These are phyloP conservation scores for Tricladium varicosporioides DNA, from an alignment of 2,329 filamentous ascomycete species.

Conservation along the genomic window DNA sequence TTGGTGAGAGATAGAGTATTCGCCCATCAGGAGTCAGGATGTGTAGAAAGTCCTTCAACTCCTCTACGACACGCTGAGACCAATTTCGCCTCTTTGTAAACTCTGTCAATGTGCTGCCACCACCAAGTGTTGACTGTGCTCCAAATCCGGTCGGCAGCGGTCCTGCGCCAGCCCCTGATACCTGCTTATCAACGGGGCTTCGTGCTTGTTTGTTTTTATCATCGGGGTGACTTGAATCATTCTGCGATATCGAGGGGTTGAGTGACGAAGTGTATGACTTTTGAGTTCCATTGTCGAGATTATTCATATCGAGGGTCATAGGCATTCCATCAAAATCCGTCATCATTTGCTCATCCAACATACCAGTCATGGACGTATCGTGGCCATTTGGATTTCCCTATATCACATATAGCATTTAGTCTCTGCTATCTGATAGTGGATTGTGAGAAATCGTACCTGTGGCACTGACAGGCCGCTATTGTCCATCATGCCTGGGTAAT, in stretches of 20 bases:
- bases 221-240: constrained; percentile 17
- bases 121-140: constrained; percentile 23
- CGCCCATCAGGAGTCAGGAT: constrained; percentile 83
- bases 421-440: background rate
- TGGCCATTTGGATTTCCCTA: constrained; percentile 19
- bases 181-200: constrained; percentile 20
- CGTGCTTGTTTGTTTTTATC: constrained; percentile 6
- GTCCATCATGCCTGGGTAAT: constrained; percentile 25
- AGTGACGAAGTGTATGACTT: constrained; percentile 30
- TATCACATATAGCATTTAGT: constrained; percentile 2
- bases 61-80: constrained; percentile 85
- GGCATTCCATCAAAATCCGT: constrained; percentile 39
- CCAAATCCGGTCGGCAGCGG: constrained; percentile 33
- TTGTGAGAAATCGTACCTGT: constrained; percentile 25
- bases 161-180: constrained; percentile 31
- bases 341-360: constrained; percentile 45
- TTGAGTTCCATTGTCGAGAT: constrained; percentile 22
- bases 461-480: constrained; percentile 26
- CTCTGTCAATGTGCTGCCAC: constrained; percentile 58
- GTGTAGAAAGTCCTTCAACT: constrained; percentile 84
- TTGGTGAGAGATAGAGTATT: constrained; percentile 83
- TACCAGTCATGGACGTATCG: constrained; percentile 35
- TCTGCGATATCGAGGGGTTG: constrained; percentile 19
- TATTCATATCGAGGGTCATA: constrained; percentile 43
- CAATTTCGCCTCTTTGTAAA: constrained; percentile 71